These are phyloP conservation scores for Rhodotorula taiwanensis DNA, from an alignment of 768 basidiomycete genomes.

Conservation along the genomic window DNA sequence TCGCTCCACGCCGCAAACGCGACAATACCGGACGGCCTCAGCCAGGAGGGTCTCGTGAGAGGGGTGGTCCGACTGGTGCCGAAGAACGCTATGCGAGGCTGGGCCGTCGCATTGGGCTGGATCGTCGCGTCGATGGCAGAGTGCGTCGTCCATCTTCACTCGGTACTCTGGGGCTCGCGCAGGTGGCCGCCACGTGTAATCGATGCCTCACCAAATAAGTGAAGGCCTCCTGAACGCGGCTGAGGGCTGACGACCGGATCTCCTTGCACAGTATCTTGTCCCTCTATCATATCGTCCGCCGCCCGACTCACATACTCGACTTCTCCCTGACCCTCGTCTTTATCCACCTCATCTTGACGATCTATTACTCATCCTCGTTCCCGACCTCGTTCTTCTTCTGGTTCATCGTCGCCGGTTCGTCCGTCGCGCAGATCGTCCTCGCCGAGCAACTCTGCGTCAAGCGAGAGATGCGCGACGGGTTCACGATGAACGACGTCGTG, in stretches of 20 bases:
- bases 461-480: slow-evolving; percentile 80
- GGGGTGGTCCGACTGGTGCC: slow-evolving; percentile 24
- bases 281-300: slow-evolving; percentile 76
- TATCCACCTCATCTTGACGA: slow-evolving; percentile 87
- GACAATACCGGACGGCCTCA: neutral
- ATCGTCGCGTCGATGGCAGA: slow-evolving; percentile 70
- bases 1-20: slow-evolving; percentile 59
- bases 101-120: slow-evolving; percentile 88
- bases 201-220: too few species aligned
- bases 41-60: neutral
- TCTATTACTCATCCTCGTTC: slow-evolving; percentile 70
- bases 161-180: too few species aligned
- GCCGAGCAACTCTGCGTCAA: slow-evolving; percentile 89
- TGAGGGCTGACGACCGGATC: too few species aligned
- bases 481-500: slow-evolving; percentile 43
- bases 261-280: slow-evolving; percentile 58
- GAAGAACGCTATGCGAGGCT: slow-evolving; percentile 68
- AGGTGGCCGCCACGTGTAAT: too few species aligned
- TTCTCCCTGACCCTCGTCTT: slow-evolving; percentile 84
- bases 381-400: slow-evolving; percentile 93
- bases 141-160: too few species aligned
- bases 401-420: slow-evolving; percentile 64
- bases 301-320: slow-evolving; percentile 90
- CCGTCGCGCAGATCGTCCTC: slow-evolving; percentile 62
- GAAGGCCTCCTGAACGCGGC: too few species aligned